These are phyloP conservation scores for Phytophthora cajani DNA, from an alignment of 352 stramenopile genomes.

Conservation along the genomic window DNA sequence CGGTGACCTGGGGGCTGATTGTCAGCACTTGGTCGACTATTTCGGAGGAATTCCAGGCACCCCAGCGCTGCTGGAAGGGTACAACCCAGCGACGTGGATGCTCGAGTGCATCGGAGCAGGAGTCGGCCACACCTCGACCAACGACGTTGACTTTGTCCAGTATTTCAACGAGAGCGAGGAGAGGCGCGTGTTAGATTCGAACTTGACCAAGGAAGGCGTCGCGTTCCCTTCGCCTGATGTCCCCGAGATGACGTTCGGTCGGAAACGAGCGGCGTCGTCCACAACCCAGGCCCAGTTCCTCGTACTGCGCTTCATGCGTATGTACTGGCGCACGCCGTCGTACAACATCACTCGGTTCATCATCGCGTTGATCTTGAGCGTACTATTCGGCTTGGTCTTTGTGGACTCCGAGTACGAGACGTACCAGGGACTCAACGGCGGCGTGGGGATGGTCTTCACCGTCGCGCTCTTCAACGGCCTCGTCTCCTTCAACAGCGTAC, in stretches of 20 bases:
- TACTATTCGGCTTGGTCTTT: conserved; percentile 75
- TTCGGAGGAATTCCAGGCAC: conserved; percentile 64
- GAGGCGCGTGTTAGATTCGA: conserved; percentile 31
- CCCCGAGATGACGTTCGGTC: conserved; percentile 45
- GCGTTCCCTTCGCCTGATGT: conserved; percentile 32
- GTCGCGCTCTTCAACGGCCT: conserved; percentile 81
- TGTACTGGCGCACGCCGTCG: conserved; percentile 84
- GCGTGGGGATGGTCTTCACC: conserved; percentile 84
- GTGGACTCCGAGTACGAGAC: conserved; percentile 59
- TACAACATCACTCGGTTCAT: conserved; percentile 84
- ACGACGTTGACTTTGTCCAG: conserved; percentile 35
- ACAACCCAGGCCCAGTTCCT: conserved; percentile 40
- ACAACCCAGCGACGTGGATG: conserved; percentile 58
- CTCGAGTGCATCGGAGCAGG: conserved; percentile 49
- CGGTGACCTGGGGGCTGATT: conserved; percentile 66
- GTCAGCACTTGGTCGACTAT: conserved; percentile 55
- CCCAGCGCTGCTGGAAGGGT: conserved; percentile 48
- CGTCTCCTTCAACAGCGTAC: conserved; percentile 65
- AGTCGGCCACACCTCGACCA: conserved; percentile 27
- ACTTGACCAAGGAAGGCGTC: conserved; percentile 43
- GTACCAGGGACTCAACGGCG: conserved; percentile 45
- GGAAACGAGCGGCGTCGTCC: conserved; percentile 36
- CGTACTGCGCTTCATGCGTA: conserved; percentile 41
- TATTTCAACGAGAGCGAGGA: conserved; percentile 42
- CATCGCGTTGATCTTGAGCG: conserved; percentile 53